Evolutionary conservation across 225 moss, liverwort and hornwort genomes (phyloP), one percentile per base, ranked within the genome.

Genomic region (Polytrichum formosum): DNA sequence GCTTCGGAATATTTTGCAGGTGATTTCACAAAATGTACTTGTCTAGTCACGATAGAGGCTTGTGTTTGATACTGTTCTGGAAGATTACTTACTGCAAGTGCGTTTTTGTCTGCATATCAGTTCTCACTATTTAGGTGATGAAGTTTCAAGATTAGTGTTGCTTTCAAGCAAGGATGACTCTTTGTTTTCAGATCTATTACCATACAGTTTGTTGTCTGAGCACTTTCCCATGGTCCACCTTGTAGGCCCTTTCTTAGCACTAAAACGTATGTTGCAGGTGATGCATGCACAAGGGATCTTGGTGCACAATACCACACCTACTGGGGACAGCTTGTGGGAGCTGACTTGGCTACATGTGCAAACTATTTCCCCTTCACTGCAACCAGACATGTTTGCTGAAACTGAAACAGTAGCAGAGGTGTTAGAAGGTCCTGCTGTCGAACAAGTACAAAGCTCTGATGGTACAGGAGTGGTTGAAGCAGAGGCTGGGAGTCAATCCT

Each of bases 321-420:
- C 72, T 26, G 87, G 88, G 59, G 96, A 91, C 65, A 93, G 93
- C 75, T 79, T 96, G 58, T 96, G 96, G 96, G 93, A 96, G 70
- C 81, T 92, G 73, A 96, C 93, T 33, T 96, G 93, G 93, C 93
- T 84, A 74, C 93, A 90, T 75, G 91, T 93, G 26, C 85, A 90
- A 72, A 80, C 77, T 17, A 96, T 92, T 53, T 78, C 86, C 18
- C 89, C 93, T 68, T 78, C 82, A 61, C 86, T 93, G 81, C 88
- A 88, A 78, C 83, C 75, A 54, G 90, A 90, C 72, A 76, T 83
- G 46, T 85, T 93, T 71, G 84, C 81, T 33, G 90, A 93, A 67
- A 84, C 82, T 75, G 78, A 67, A 70, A 70, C 74, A 71, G 84
- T 76, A 70, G 76, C 73, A 70, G 79, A 79, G 65, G 67, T 46